phyloP scores from a whole-genome alignment of 2,329 filamentous ascomycete genomes.

The Bipolaris cookei region DNA sequence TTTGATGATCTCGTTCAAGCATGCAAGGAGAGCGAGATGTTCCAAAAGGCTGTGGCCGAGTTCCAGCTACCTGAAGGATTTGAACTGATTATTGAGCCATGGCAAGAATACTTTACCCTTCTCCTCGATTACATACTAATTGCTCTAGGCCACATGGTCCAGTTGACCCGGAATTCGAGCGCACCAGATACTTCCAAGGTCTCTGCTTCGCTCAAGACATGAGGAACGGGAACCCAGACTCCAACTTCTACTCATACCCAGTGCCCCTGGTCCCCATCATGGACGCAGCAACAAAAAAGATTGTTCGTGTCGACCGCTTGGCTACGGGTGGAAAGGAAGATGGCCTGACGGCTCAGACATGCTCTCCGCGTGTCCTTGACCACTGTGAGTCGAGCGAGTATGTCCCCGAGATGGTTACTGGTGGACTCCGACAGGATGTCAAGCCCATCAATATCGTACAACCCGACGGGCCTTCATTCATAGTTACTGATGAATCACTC shows the following conservation, averaged over 20 bases:
- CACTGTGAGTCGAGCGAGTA: slow-evolving; percentile 63
- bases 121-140: slow-evolving; percentile 7
- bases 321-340: slow-evolving; percentile 50
- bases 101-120: slow-evolving; percentile 28
- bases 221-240: slow-evolving; percentile 52
- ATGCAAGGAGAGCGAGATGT: slow-evolving; percentile 60
- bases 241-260: slow-evolving; percentile 52
- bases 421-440: slow-evolving; percentile 50
- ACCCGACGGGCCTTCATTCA: slow-evolving; percentile 71
- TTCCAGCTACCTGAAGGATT: slow-evolving; percentile 63
- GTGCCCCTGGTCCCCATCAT: slow-evolving; percentile 48
- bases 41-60: slow-evolving; percentile 59
- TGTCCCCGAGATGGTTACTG: slow-evolving; percentile 49
- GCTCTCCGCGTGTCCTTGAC: slow-evolving; percentile 48
- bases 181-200: slow-evolving; percentile 60
- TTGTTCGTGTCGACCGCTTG: slow-evolving; percentile 46
- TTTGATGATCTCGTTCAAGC: slow-evolving; percentile 47
- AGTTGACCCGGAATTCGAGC: slow-evolving; percentile 55
- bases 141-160: slow-evolving; percentile 58
- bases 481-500: slow-evolving; percentile 54
- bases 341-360: slow-evolving; percentile 47
- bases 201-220: slow-evolving; percentile 60
- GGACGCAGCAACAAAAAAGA: slow-evolving; percentile 44
- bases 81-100: slow-evolving; percentile 62
- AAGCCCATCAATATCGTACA: slow-evolving; percentile 78